These are phyloP conservation scores for Aspergillus latus DNA, from an alignment of 2,329 filamentous ascomycete species.

Conservation along the genomic window DNA sequence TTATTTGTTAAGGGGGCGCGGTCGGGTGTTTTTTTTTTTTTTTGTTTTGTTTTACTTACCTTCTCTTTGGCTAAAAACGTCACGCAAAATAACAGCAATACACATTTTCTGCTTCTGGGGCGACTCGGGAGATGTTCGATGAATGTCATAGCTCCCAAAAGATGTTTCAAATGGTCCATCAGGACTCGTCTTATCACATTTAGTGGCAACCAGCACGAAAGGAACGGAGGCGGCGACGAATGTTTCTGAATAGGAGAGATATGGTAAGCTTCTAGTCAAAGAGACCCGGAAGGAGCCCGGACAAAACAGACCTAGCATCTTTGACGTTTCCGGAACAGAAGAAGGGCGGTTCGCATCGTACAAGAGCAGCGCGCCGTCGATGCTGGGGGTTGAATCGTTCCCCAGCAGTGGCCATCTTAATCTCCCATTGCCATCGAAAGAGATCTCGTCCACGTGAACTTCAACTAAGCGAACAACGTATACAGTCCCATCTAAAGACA, in stretches of 20 bases:
- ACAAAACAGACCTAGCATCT: conserved; percentile 70
- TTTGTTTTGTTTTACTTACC: conserved; percentile 54
- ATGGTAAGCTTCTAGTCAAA: conserved; percentile 8
- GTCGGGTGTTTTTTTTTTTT: not conserved
- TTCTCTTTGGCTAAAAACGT: conserved; percentile 65
- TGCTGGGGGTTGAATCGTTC: conserved; percentile 67
- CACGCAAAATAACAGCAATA: conserved; percentile 71
- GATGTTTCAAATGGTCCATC: conserved; percentile 70
- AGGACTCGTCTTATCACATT: conserved; percentile 76
- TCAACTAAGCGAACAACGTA: conserved; percentile 61
- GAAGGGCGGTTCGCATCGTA: conserved; percentile 83
- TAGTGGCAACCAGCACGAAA: conserved; percentile 79
- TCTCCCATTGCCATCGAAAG: conserved; percentile 48
- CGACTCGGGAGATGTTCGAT: conserved; percentile 69
- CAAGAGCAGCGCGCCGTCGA: conserved; percentile 81
- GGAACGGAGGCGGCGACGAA: conserved; percentile 72
- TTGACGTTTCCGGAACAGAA: conserved; percentile 71
- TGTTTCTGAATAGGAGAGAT: conserved; percentile 56
- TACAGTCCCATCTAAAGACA: conserved; percentile 56
- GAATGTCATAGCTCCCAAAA: conserved; percentile 69
- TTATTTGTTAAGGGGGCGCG: too few species aligned
- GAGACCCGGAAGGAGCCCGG: not conserved
- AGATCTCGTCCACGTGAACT: conserved; percentile 53
- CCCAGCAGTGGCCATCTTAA: conserved; percentile 53
- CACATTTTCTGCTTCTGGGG: conserved; percentile 73